Evolutionary conservation across 768 basidiomycete genomes (phyloP).

Genomic region (Megacollybia marginata): DNA sequence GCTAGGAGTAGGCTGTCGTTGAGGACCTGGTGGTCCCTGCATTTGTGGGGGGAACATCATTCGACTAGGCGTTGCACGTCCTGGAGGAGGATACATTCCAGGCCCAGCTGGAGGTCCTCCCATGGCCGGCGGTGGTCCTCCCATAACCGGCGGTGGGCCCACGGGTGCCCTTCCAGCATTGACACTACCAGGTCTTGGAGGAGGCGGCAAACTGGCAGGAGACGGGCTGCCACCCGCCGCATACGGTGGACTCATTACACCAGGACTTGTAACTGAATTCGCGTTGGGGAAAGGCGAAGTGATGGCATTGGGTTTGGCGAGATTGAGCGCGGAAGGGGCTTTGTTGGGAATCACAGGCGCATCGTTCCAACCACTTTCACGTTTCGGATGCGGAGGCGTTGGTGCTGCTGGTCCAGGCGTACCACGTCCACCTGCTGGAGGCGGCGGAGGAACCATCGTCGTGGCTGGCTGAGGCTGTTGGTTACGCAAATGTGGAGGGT

Average conservation of each 20-base stretch:
- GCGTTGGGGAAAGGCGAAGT: slow-evolving; percentile 84
- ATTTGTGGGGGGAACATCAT: slow-evolving; percentile 42
- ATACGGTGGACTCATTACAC: slow-evolving; percentile 20
- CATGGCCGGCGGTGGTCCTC: too few relatives aligned
- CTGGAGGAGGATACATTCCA: slow-evolving; percentile 23
- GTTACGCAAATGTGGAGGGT: slow-evolving; percentile 34
- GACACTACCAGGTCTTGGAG: slow-evolving; percentile 58
- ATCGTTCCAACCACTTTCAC: slow-evolving; percentile 89
- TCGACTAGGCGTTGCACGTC: slow-evolving; percentile 13
- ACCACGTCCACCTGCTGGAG: slow-evolving; percentile 30
- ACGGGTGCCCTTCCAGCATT: slow-evolving; percentile 40
- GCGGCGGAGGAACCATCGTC: slow-evolving; percentile 31
- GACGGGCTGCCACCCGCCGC: slow-evolving; percentile 20
- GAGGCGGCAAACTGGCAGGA: slow-evolving; percentile 47
- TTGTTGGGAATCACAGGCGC: slow-evolving; percentile 54
- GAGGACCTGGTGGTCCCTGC: slow-evolving; percentile 20
- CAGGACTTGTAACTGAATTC: slow-evolving; percentile 19
- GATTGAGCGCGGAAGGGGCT: slow-evolving; percentile 36
- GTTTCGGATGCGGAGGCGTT: slow-evolving; percentile 52
- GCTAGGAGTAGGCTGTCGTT: slow-evolving; percentile 36
- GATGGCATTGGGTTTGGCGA: slow-evolving; percentile 63
- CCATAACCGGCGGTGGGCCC: slow-evolving; percentile 30
- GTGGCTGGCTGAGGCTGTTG: slow-evolving; percentile 27
- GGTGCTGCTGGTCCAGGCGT: slow-evolving; percentile 26
- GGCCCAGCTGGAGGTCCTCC: slow-evolving; percentile 12